Evolutionary conservation across 192 early-diverging fungal species (phyloP), one percentile per base, ranked within the genome.

Genomic region (Backusella liffmaniae): DNA sequence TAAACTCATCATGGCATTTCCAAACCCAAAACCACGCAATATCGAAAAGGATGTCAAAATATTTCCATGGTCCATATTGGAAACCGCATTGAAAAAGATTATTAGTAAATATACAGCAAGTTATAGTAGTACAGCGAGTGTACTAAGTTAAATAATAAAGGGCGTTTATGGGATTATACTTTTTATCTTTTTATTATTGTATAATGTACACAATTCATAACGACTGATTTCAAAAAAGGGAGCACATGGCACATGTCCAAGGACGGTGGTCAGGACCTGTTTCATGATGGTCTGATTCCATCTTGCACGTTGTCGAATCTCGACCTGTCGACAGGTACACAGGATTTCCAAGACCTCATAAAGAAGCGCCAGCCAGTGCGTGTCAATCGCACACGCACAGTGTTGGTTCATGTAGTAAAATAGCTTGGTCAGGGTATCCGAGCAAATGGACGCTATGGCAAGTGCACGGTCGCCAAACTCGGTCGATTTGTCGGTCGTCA

Each of bases 1-100:
- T 83, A 90, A 88, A 79, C 80, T 89, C 69, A 91, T 95, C 76
- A 95, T 95, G 94, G 84, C 84, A 7, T 95, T 91, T 75, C 88
- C 89, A 4, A 89, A 91, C 74, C 93, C 94, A 66, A 93, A 90
- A 82, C 94, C 94, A 26, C 84, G 94, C 49, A 94, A 94, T 82
- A 94, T 93, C 56, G 93, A 93, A 80, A 95, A 95, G 79, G 93
- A 95, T 67, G 88, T 95, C 80, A 95, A 95, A 76, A 91, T 94
- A 0, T 95, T 92, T 78, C 86, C 88, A 1, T 95, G 94, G 94
- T 85, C 87, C 53, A 86, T 88, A 0, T 75, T 95, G 8, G 80
- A 86, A 10, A 77, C 84, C 9, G 93, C 91, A 0, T 84, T 94
- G 37, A 88, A 90, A 53, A 95, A 95, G 75, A 94, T 95, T 67